Conservation (phyloP, 495 filamentous ascomycete species). For the Lasiosphaeria ovina region DNA sequence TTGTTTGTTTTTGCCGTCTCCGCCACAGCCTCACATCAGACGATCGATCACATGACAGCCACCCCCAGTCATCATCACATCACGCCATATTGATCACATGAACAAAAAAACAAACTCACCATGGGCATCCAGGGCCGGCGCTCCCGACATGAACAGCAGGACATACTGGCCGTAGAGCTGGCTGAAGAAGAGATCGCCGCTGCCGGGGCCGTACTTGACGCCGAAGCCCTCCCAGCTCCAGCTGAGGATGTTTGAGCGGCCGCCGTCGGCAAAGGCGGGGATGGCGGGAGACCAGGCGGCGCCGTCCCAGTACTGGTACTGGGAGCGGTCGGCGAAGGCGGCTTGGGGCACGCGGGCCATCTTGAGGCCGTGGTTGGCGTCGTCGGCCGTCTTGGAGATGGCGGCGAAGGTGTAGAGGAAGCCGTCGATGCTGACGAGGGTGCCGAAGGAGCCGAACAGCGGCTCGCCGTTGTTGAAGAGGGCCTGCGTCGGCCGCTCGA, state of each 20-base stretch:
- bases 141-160: not conserved
- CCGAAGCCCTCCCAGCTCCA: not conserved
- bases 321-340: not conserved
- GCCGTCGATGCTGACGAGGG: not conserved
- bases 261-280: not conserved
- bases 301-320: conserved; percentile 6
- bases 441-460: not conserved
- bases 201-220: not conserved
- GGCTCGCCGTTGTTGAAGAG: not conserved
- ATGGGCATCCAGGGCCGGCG: not conserved
- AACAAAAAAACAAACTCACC: not conserved
- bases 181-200: not conserved
- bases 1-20: no score
- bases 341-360: not conserved
- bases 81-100: no score
- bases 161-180: not conserved
- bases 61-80: no score
- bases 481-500: not conserved
- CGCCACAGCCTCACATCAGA: no score
- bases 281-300: not conserved
- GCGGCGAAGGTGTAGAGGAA: not conserved
- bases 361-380: not conserved
- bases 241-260: not conserved
- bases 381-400: not conserved
- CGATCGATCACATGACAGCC: no score